Conservation (phyloP, 75 land plant genomes). For the Adiantum capillusveneris region DNA sequence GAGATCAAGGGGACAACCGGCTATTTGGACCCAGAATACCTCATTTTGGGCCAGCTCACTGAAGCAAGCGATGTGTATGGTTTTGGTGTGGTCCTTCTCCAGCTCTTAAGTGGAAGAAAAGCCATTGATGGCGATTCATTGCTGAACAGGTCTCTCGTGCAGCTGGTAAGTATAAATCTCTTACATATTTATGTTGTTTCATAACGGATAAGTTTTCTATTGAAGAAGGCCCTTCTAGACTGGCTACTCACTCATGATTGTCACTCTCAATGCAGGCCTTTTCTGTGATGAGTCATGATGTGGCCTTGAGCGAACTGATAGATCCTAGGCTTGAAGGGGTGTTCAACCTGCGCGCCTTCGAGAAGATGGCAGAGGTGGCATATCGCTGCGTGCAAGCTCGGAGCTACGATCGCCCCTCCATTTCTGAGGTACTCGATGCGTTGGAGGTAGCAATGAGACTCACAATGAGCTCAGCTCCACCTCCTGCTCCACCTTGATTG, state of each 20-base stretch:
- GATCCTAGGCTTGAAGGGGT: conserved; percentile 7
- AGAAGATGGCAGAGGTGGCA: conserved; percentile 12
- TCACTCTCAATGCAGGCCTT: too few relatives aligned
- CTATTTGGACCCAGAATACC: conserved; percentile 74
- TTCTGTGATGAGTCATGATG: conserved; percentile 7
- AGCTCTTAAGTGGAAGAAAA: conserved; percentile 49
- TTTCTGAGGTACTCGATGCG: conserved; percentile 11
- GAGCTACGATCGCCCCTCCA: conserved; percentile 14
- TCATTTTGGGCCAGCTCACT: conserved; percentile 31
- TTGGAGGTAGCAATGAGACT: conserved; percentile 9
- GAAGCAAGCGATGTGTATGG: conserved; percentile 69
- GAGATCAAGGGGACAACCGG: conserved; percentile 72
- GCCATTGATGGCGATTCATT: conserved; percentile 32
- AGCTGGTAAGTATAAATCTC: background rate
- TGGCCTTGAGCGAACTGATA: conserved; percentile 5
- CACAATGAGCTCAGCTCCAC: background rate
- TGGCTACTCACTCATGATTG: too few relatives aligned
- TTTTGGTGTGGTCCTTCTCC: conserved; percentile 66
- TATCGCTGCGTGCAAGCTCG: conserved; percentile 13
- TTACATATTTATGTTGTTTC: too few relatives aligned
- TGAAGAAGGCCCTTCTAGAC: too few relatives aligned
- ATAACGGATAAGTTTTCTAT: too few relatives aligned
- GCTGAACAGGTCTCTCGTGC: conserved; percentile 12
- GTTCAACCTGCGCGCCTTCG: background rate
- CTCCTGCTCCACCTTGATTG: too few relatives aligned